Conservation (phyloP, 306 rosid genomes). For the Malus sylvestris region DNA sequence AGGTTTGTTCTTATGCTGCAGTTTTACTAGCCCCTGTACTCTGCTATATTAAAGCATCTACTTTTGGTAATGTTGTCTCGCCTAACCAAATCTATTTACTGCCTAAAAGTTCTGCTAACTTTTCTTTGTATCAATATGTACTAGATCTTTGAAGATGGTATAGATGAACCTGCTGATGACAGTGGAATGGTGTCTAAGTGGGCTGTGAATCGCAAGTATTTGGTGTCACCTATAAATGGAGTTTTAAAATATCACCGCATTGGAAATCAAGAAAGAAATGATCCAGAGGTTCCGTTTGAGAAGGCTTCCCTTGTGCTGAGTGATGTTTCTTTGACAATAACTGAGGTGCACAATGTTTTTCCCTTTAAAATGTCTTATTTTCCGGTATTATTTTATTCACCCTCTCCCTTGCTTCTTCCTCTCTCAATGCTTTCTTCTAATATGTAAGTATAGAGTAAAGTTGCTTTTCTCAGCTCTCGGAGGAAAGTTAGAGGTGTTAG, state of each 20-base stretch:
- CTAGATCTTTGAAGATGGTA: conserved; percentile 96
- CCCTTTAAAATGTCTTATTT: not conserved
- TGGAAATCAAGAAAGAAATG: conserved; percentile 81
- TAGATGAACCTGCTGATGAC: conserved; percentile 55
- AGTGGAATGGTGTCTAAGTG: conserved; percentile 48
- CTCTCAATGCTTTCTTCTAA: not conserved
- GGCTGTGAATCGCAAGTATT: conserved; percentile 67
- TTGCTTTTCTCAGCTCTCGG: not conserved
- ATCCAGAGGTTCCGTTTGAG: conserved; percentile 82
- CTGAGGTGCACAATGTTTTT: conserved; percentile 54
- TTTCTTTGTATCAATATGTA: conserved; percentile 16
- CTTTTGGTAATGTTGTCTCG: not conserved
- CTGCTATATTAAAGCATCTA: not conserved
- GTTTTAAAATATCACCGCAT: conserved; percentile 84
- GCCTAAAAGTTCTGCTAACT: conserved; percentile 3
- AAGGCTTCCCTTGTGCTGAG: conserved; percentile 73
- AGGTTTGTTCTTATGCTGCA: conserved; percentile 50
- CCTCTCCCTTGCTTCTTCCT: not conserved
- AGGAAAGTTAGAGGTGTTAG: not conserved
- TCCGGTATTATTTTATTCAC: not conserved
- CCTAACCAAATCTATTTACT: not conserved
- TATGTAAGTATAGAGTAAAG: not conserved
- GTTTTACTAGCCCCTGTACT: not conserved
- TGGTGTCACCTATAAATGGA: conserved; percentile 92
- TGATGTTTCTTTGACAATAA: conserved; percentile 73